phyloP scores from a whole-genome alignment of 805 yeast genomes.

The Cyberlindnera galapagoensis region DNA sequence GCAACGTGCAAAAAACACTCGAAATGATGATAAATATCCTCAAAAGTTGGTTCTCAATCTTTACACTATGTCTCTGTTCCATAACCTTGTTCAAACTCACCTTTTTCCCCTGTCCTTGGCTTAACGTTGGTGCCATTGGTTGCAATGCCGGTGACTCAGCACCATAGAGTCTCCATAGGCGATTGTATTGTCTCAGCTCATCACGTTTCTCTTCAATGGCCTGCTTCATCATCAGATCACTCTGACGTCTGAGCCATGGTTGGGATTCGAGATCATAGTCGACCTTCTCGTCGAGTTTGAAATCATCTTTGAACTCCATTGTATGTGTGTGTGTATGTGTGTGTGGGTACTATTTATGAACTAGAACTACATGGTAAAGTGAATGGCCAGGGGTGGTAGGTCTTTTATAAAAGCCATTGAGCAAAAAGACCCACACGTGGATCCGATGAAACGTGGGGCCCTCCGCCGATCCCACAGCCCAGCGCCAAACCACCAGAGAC shows the following conservation, averaged over 20 bases:
- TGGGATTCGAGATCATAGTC: not conserved
- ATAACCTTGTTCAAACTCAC: conserved; percentile 11
- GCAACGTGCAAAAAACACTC: conserved; percentile 12
- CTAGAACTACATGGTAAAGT: no score
- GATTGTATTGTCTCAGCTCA: conserved; percentile 12
- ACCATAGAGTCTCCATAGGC: conserved; percentile 12
- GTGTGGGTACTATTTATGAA: no score
- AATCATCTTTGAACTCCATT: no score
- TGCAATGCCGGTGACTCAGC: conserved; percentile 10
- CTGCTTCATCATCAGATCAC: conserved; percentile 5
- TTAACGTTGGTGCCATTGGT: not conserved
- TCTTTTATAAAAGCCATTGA: no score
- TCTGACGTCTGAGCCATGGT: not conserved
- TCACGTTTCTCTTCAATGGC: conserved; percentile 11
- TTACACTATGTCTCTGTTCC: conserved; percentile 10
- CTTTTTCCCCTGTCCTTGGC: not conserved
- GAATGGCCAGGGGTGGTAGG: no score
- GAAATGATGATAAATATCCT: conserved; percentile 14
- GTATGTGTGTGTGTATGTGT: no score
- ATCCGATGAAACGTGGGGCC: no score
- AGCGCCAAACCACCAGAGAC: no score
- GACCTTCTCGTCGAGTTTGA: conserved; percentile 1
- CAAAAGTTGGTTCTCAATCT: conserved; percentile 16
- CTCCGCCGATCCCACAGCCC: no score
- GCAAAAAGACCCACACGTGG: no score